A percentile compares a stretch with the other conserved stretches of the same genome.
Evolutionary conservation across 139 green algal species (phyloP).

Genomic region (Dunaliella sp.): DNA sequence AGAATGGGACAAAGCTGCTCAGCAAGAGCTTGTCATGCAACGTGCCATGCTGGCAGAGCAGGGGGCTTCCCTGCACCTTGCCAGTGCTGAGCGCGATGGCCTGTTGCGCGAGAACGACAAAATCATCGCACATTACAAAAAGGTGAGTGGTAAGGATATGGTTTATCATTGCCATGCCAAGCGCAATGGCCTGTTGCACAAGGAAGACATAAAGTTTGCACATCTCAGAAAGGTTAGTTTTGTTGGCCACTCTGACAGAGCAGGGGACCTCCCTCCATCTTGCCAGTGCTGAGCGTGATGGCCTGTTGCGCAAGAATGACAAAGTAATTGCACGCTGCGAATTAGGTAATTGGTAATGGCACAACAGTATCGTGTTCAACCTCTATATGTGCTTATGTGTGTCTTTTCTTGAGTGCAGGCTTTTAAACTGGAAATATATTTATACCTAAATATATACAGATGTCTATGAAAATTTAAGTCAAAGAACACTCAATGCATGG

Average conservation of each 20-base stretch:
- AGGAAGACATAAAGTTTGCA: conserved; percentile 43
- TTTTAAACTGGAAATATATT: too few relatives aligned
- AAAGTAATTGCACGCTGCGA: conserved; percentile 41
- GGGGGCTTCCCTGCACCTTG: conserved; percentile 6
- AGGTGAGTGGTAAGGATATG: too few relatives aligned
- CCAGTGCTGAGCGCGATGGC: conserved; percentile 23
- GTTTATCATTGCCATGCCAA: conserved; percentile 26
- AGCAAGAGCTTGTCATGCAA: neutral
- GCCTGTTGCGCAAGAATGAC: conserved; percentile 40
- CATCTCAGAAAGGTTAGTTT: conserved; percentile 25
- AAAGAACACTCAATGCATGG: too few relatives aligned
- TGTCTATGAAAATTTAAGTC: too few relatives aligned
- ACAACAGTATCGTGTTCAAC: too few relatives aligned
- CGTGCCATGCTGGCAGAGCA: neutral
- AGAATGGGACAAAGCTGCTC: conserved; percentile 34
- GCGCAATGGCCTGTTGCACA: conserved; percentile 30
- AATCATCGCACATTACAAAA: conserved; percentile 40
- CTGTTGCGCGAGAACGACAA: conserved; percentile 46
- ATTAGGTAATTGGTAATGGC: too few relatives aligned
- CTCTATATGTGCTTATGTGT: too few relatives aligned
- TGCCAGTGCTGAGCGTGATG: conserved; percentile 25
- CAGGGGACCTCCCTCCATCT: neutral
- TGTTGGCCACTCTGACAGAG: conserved; percentile 2
- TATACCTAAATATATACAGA: too few relatives aligned
- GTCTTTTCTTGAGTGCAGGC: too few relatives aligned